Conservation (phyloP, 148 eudicot genomes). For the Fagopyrum esculentum region DNA sequence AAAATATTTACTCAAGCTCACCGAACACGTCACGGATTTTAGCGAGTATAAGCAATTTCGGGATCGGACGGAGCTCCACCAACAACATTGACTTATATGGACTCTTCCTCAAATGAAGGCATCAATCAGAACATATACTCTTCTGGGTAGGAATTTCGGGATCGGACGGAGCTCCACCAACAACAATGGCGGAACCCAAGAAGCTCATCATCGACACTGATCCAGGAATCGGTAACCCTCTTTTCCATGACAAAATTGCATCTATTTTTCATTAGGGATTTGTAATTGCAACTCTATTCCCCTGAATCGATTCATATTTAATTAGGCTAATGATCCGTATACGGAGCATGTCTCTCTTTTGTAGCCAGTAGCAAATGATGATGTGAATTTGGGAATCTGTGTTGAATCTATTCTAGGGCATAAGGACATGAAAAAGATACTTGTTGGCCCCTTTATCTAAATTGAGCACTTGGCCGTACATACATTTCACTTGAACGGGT, state of each 20-base stretch:
- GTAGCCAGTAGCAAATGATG: not conserved
- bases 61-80: too few species aligned
- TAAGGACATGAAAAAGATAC: not conserved
- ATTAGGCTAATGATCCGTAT: not conserved
- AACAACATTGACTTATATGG: not conserved
- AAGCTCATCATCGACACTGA: conserved; percentile 25
- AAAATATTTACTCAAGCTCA: too few species aligned
- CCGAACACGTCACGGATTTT: too few species aligned
- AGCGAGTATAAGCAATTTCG: too few species aligned
- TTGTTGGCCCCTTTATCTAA: not conserved
- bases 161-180: not conserved
- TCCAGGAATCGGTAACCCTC: conserved; percentile 20
- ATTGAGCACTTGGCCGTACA: not conserved
- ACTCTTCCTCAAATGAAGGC: not conserved
- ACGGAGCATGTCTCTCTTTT: not conserved
- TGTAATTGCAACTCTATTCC: not conserved
- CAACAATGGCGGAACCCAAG: conserved; percentile 16
- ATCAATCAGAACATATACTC: not conserved
- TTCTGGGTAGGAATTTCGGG: not conserved
- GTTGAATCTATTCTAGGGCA: not conserved
- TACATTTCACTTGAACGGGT: not conserved
- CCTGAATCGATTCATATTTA: not conserved
- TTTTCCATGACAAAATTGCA: not conserved
- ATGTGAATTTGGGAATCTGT: not conserved
- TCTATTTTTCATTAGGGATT: not conserved